phyloP scores from a whole-genome alignment of 2,329 filamentous ascomycete genomes.

The Thelonectria rubi region DNA sequence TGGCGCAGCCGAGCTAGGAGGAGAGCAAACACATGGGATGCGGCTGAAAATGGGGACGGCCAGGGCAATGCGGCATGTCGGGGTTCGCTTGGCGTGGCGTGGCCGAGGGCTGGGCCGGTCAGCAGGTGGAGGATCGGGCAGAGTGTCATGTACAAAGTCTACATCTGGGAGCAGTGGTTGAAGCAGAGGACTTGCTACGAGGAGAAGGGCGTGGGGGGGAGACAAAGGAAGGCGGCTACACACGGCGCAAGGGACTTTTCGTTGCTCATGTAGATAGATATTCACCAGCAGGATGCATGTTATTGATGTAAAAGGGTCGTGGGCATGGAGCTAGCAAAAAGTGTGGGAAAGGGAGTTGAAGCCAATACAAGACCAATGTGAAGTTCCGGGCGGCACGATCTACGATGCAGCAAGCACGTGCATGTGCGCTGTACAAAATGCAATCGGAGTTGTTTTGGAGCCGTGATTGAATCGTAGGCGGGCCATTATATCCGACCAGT shows the following conservation, averaged over 20 bases:
- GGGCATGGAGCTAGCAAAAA: not conserved
- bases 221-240: conserved; percentile 36
- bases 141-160: not conserved
- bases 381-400: too few species aligned
- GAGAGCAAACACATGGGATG: conserved; percentile 13
- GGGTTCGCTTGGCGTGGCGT: conserved; percentile 12
- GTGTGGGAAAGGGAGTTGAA: conserved; percentile 5
- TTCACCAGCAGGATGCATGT: conserved; percentile 32
- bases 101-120: conserved; percentile 1
- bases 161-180: not conserved
- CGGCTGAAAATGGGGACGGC: conserved; percentile 22
- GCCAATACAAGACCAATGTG: too few species aligned
- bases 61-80: conserved; percentile 4
- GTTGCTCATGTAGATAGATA: not conserved
- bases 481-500: too few species aligned
- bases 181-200: not conserved
- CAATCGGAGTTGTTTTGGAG: too few species aligned
- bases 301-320: conserved; percentile 21
- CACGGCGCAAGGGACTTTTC: conserved; percentile 31
- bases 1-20: not conserved
- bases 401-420: too few species aligned
- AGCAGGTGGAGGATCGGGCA: conserved; percentile 16
- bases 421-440: too few species aligned
- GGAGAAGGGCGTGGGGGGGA: conserved; percentile 11
- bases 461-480: too few species aligned